Percentiles rank a stretch among this genome's conserved stretches.
phyloP scores from a whole-genome alignment of 2,329 filamentous ascomycete genomes.

The Herpotrichia juniperi region DNA sequence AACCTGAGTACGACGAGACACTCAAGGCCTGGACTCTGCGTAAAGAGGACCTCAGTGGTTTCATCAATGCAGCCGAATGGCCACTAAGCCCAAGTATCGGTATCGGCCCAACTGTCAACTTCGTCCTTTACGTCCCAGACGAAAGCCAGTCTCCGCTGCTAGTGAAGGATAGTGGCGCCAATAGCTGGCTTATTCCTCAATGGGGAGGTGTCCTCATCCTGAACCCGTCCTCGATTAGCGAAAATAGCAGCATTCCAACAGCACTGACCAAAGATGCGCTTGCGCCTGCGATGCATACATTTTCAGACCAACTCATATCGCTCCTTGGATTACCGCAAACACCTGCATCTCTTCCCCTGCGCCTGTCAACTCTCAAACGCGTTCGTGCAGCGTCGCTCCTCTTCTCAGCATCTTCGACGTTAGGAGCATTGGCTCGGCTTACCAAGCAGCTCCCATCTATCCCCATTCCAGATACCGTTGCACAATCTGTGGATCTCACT shows the following conservation, averaged over 20 bases:
- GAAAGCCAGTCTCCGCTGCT: slow-evolving; percentile 66
- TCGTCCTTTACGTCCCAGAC: slow-evolving; percentile 87
- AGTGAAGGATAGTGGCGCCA: slow-evolving; percentile 65
- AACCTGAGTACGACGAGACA: slow-evolving; percentile 60
- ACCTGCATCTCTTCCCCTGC: slow-evolving; percentile 78
- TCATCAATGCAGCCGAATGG: slow-evolving; percentile 98
- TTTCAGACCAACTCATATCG: slow-evolving; percentile 87
- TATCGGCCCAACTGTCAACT: slow-evolving; percentile 91
- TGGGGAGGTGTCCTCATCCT: slow-evolving; percentile 84
- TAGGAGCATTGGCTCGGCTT: slow-evolving; percentile 89
- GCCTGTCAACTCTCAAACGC: slow-evolving; percentile 83
- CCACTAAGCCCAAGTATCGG: slow-evolving; percentile 93
- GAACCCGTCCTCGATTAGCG: slow-evolving; percentile 55
- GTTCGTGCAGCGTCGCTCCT: slow-evolving; percentile 85
- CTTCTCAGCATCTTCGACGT: slow-evolving; percentile 86
- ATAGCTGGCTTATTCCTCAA: slow-evolving; percentile 93
- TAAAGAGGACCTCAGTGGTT: slow-evolving; percentile 88
- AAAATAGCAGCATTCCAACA: slow-evolving; percentile 45
- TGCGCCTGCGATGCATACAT: slow-evolving; percentile 82
- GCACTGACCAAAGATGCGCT: slow-evolving; percentile 71
- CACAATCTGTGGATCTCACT: slow-evolving; percentile 81
- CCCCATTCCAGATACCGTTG: slow-evolving; percentile 85
- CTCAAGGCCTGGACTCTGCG: slow-evolving; percentile 71
- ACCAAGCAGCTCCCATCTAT: slow-evolving; percentile 86
- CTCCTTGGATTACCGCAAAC: slow-evolving; percentile 84